Conservation (phyloP, 305 asterid species). For the Fraxinus dipetala region DNA sequence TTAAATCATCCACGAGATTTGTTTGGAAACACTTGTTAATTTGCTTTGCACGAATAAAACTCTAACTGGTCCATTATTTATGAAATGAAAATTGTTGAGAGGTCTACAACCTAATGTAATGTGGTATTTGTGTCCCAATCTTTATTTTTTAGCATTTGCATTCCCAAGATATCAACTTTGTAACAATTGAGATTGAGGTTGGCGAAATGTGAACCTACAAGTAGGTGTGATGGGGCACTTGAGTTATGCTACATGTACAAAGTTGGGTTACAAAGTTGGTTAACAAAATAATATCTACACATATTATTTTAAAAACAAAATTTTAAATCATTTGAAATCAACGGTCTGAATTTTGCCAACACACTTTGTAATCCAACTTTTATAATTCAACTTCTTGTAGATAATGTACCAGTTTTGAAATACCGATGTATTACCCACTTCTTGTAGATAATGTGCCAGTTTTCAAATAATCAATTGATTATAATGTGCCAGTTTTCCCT, state of each 20-base stretch:
- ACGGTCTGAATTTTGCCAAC: too few relatives aligned
- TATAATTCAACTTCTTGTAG: too few relatives aligned
- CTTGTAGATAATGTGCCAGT: too few relatives aligned
- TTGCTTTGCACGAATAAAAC: background rate
- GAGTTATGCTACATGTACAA: background rate
- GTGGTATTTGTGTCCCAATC: background rate
- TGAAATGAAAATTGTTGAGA: background rate
- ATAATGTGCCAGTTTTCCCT: background rate
- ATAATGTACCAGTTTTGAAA: too few relatives aligned
- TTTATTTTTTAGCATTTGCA: background rate
- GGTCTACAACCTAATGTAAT: background rate
- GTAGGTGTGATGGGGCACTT: background rate
- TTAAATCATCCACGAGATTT: background rate
- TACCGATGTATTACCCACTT: too few relatives aligned
- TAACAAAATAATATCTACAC: too few relatives aligned
- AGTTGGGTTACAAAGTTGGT: background rate
- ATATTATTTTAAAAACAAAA: too few relatives aligned
- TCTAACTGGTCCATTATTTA: background rate
- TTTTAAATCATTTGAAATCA: too few relatives aligned
- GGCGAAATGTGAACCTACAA: background rate
- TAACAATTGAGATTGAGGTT: background rate
- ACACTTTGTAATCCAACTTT: too few relatives aligned
- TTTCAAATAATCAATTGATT: background rate
- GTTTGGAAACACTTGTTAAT: background rate
- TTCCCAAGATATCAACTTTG: background rate